Conservation (phyloP, 192 early-diverging fungal genomes). For the Martensiomyces pterosporus region DNA sequence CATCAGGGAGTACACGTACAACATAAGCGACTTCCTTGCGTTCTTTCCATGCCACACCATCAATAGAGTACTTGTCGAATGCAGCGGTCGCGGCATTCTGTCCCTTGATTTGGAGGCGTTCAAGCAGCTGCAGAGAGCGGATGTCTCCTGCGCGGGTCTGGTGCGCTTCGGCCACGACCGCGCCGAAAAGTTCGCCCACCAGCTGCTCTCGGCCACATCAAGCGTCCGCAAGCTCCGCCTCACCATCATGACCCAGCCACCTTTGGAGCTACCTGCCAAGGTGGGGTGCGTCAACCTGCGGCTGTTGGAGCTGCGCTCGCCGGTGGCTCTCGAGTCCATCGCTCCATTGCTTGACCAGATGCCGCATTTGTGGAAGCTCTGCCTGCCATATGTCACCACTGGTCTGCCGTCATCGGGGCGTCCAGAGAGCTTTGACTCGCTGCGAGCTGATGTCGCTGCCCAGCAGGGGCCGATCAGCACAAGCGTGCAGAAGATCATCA, state of each 20-base stretch:
- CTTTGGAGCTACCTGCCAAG: background rate
- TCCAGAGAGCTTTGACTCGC: too few relatives aligned
- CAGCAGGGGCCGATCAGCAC: too few relatives aligned
- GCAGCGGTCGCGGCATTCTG: background rate
- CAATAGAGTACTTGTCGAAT: background rate
- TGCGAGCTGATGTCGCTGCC: too few relatives aligned
- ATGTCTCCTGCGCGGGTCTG: background rate
- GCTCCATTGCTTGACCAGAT: background rate
- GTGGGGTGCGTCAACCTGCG: background rate
- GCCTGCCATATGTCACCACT: conserved; percentile 8
- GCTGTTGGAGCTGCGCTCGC: conserved; percentile 13
- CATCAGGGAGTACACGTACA: background rate
- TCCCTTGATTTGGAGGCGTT: background rate
- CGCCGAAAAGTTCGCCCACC: background rate
- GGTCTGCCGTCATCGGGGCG: too few relatives aligned
- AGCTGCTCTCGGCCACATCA: background rate
- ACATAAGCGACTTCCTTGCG: background rate
- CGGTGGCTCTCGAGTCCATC: conserved; percentile 1
- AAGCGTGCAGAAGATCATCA: conserved; percentile 6
- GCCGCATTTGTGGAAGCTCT: conserved; percentile 8
- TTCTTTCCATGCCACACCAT: background rate
- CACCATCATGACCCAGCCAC: background rate
- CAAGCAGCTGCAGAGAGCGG: background rate
- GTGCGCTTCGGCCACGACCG: background rate
- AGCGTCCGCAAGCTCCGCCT: background rate